These are phyloP conservation scores for Apophysomyces variabilis DNA, from an alignment of 371 early-diverging fungal genomes.

Conservation along the genomic window DNA sequence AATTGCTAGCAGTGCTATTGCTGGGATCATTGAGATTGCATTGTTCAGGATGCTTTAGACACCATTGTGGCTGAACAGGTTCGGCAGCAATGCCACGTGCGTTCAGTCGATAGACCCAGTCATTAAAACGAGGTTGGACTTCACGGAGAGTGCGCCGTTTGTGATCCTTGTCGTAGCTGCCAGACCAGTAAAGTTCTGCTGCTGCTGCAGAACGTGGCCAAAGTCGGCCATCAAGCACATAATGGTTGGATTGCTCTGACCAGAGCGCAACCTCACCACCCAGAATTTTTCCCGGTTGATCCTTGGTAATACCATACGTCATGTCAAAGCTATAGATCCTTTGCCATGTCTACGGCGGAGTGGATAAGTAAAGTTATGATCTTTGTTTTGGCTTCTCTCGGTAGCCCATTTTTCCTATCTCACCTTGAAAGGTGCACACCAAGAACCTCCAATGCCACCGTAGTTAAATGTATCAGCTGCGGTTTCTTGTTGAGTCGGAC, in stretches of 20 bases:
- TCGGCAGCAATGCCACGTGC: slow-evolving; percentile 71
- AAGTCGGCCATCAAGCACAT: slow-evolving; percentile 61
- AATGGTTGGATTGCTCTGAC: slow-evolving; percentile 75
- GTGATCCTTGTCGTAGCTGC: slow-evolving; percentile 61
- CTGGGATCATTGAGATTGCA: slow-evolving; percentile 52
- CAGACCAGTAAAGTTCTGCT: slow-evolving; percentile 80
- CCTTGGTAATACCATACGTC: slow-evolving; percentile 56
- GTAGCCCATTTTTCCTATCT: not conserved
- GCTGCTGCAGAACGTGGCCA: slow-evolving; percentile 80
- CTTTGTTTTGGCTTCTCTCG: not conserved
- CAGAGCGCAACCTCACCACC: slow-evolving; percentile 66
- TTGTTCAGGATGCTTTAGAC: slow-evolving; percentile 65
- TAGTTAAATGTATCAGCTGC: slow-evolving; percentile 39
- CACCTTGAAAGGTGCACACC: slow-evolving; percentile 66
- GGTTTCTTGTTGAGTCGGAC: slow-evolving; percentile 39
- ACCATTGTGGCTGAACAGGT: slow-evolving; percentile 76
- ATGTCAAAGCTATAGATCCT: slow-evolving; percentile 77
- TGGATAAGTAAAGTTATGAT: not conserved
- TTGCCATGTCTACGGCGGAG: slow-evolving; percentile 70
- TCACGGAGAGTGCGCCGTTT: slow-evolving; percentile 35
- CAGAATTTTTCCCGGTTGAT: slow-evolving; percentile 48
- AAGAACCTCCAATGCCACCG: slow-evolving; percentile 63
- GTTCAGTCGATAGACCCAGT: slow-evolving; percentile 59
- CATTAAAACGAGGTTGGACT: slow-evolving; percentile 43
- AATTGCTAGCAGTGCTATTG: not conserved